Base-by-base conservation (phyloP, 2,329 filamentous ascomycete genomes). In the Alternaria brassicicola region DNA sequence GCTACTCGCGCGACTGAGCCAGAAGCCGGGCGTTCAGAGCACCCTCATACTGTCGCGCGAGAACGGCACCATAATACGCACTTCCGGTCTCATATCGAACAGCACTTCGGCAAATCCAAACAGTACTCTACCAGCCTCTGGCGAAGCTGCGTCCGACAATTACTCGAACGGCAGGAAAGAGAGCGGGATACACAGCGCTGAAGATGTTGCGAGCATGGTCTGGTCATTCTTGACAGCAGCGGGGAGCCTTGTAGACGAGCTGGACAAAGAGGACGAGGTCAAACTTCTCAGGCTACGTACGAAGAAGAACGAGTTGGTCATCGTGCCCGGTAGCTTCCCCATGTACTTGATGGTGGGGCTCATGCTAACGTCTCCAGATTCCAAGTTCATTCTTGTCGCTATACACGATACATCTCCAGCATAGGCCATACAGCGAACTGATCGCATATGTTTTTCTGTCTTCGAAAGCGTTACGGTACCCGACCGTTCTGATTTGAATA, bases 241-340 rank as follows among this genome's bases (percentile, higher is more conserved):
- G 1, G 89, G 88, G 17, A 84, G 82, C 38, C 78, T 94, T 64
- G 87, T 93, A n/a, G 83, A 88, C 62, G 89, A 89, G 59, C 79
- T 94, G 68, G 90, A 93, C 71, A 82, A 84, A 30, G 89, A 93
- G 79, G 91, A 95, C 69, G 91, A 93, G 73, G 78, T 93, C 62
- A 92, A 89, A 78, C 81, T 95, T 46, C 78, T 95, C 50, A 84
- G 91, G 62, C 74, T 96, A 64, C 85, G 92, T 64, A 94, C 91
- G n/a, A 92, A 88, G 81, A 93, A 91, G 76, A 90, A 93, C 68
- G 92, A 96, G 76, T 80, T 95, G 62, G 89, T 95, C 58, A 91
- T 95, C 70, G 89, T 94, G 19, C 91, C 90, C 52, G 82, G 82
- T 83, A 74, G 45, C 76, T 57, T 28, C 23, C 41, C 12, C 8